Evolutionary conservation across 805 yeast species (phyloP).

Genomic region (Sugiyamaella qingdaonensis): DNA sequence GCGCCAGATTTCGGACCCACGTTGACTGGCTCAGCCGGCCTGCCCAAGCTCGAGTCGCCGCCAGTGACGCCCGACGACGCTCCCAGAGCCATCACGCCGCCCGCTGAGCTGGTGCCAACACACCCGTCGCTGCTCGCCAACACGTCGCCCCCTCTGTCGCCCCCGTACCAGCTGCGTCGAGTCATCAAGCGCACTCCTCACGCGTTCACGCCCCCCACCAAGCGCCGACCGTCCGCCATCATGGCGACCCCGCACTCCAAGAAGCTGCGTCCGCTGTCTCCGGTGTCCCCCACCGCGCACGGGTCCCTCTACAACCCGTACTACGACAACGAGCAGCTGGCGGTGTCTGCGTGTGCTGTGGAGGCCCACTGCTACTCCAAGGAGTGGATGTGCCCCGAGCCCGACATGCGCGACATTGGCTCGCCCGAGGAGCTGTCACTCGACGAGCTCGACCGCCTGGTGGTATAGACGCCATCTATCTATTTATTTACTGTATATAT

Average conservation of each 20-base stretch:
- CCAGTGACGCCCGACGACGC: slow-evolving; percentile 11
- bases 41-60: not conserved
- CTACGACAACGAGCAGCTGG: not conserved
- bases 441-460: slow-evolving; percentile 28
- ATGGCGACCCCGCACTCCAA: slow-evolving; percentile 4
- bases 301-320: slow-evolving; percentile 1
- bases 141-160: slow-evolving; percentile 14
- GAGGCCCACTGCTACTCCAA: slow-evolving; percentile 10
- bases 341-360: slow-evolving; percentile 15
- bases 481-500: not conserved
- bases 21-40: no score
- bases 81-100: not conserved
- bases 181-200: slow-evolving; percentile 22
- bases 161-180: slow-evolving; percentile 18
- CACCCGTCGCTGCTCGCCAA: not conserved
- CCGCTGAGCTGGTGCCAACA: not conserved
- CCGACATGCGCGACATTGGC: slow-evolving; percentile 13
- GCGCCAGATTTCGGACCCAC: no score
- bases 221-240: slow-evolving; percentile 5
- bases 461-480: slow-evolving; percentile 6
- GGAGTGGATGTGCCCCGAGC: slow-evolving; percentile 16
- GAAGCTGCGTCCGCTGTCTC: slow-evolving; percentile 2
- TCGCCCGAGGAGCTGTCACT: slow-evolving; percentile 27
- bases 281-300: not conserved
- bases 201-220: slow-evolving; percentile 19